Conservation (phyloP, 768 basidiomycete genomes). For the Sarcodon aspratus region DNA sequence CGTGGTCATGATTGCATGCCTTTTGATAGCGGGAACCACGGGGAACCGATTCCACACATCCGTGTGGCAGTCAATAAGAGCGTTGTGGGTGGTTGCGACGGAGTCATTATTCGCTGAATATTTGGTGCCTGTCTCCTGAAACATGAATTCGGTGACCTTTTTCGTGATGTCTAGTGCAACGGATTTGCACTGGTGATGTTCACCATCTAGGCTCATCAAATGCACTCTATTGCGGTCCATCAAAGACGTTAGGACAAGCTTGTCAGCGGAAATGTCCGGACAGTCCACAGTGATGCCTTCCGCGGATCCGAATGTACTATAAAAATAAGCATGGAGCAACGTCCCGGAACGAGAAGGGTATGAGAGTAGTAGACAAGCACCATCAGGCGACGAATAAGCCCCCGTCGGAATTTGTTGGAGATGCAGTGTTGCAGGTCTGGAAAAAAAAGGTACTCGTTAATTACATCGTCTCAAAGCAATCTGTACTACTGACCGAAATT, state of each 20-base stretch:
- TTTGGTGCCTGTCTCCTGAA: slow-evolving; percentile 29
- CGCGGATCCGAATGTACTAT: slow-evolving; percentile 42
- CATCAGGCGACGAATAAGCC: slow-evolving; percentile 41
- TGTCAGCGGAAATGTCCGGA: slow-evolving; percentile 12
- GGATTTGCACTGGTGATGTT: slow-evolving; percentile 24
- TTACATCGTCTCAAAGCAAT: not conserved
- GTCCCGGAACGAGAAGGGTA: slow-evolving; percentile 11
- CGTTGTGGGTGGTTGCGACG: slow-evolving; percentile 29
- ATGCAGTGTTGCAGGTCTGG: slow-evolving; percentile 35
- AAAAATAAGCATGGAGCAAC: slow-evolving; percentile 35
- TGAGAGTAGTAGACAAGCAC: slow-evolving; percentile 34
- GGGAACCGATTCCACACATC: slow-evolving; percentile 56
- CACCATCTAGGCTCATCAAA: slow-evolving; percentile 27
- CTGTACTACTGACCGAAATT: slow-evolving; percentile 31
- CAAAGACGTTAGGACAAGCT: slow-evolving; percentile 32
- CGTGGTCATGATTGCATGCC: slow-evolving; percentile 27
- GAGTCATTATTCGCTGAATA: slow-evolving; percentile 7
- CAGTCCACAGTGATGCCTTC: slow-evolving; percentile 30
- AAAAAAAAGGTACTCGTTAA: not conserved
- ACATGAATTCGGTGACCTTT: slow-evolving; percentile 43
- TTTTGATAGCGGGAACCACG: slow-evolving; percentile 38
- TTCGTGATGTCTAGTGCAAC: slow-evolving; percentile 39
- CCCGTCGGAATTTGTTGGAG: slow-evolving; percentile 21
- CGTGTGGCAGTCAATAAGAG: slow-evolving; percentile 39
- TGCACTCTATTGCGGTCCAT: slow-evolving; percentile 29